phyloP scores from a whole-genome alignment of 305 asterid species.

The Fraxinus greggii region DNA sequence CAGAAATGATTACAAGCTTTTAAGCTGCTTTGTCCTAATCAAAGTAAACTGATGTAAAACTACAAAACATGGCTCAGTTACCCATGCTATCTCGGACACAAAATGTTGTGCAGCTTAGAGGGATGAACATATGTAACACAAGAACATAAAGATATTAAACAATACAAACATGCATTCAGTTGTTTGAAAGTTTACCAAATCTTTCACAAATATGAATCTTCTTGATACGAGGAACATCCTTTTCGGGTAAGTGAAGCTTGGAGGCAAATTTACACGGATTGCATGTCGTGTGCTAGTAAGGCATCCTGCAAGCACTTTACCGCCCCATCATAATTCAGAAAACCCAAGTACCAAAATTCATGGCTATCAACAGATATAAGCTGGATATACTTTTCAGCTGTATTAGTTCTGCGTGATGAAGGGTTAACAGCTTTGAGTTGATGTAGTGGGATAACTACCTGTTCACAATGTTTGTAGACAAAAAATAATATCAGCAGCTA shows the following conservation, averaged over 20 bases:
- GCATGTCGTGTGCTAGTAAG: constrained; percentile 42
- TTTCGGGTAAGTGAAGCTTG: not conserved
- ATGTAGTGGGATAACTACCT: constrained; percentile 96
- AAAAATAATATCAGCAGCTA: not conserved
- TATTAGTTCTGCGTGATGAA: constrained; percentile 66
- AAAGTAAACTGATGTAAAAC: not conserved
- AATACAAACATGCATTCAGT: not conserved
- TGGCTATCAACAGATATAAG: constrained; percentile 87
- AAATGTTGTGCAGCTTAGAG: not conserved
- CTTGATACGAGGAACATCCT: not conserved
- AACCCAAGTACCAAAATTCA: constrained; percentile 98
- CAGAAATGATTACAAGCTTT: not conserved
- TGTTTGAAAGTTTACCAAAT: not conserved
- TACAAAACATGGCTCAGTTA: not conserved
- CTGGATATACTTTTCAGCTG: constrained; percentile 84
- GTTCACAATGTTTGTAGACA: constrained; percentile 12
- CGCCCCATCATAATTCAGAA: constrained; percentile 68
- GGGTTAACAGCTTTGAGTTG: constrained; percentile 94
- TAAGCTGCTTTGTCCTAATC: not conserved
- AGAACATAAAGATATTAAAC: not conserved
- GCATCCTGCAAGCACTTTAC: constrained; percentile 64
- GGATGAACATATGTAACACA: not conserved
- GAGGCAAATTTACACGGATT: constrained; percentile 45
- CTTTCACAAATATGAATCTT: not conserved
- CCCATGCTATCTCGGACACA: constrained; percentile 4